Base-by-base conservation (phyloP, 2,329 filamentous ascomycete genomes). In the Fusarium pseudonygamai region DNA sequence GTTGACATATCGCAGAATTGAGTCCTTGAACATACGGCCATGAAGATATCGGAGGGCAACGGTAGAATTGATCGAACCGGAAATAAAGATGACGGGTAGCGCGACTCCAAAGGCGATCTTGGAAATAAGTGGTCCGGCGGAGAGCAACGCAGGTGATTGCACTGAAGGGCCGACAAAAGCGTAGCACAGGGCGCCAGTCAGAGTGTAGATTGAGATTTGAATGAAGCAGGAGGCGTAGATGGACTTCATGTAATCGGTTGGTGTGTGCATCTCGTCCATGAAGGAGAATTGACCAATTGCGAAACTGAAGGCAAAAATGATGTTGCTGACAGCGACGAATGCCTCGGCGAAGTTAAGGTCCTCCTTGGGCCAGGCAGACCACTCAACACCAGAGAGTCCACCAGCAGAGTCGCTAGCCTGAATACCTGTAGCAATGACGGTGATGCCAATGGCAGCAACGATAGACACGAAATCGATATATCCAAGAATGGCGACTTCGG, bases 51-150 rank as follows among this genome's bases (percentile, higher is more conserved):
- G 68, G 14, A 72, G 68, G 6, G 72, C 72, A 40, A 74, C 72
- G 1, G 72, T 75, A 0, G 72, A 74, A 32, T 74, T 74, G 49
- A 74, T 74, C 12, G 72, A 74, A 34, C 72, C 72, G 5, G 72
- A 74, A 28, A 74, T 74, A 26, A 82, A 34, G 83, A 87, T 71
- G 75, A 84, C 77, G 9, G 92, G 92, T 5, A 92, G 83, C 1
- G 91, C 92, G 68, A 94, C 82, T 37, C 91, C 92, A 75, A 92
- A 94, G 3, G 91, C 91, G 22, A 94, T 82, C 78, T 93, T 92
- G 40, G 88, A 87, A n/a, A 93, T 81, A 2, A 86, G 73, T 7
- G 83, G 82, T 6, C 88, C 87, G 12, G 92, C 90, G 1, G 91
- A 92, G 6, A 92, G 87, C 11, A 95, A 85, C 0, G 93, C 92